phyloP scores from a whole-genome alignment of 2,329 filamentous ascomycete species.

The Clarireedia homoeocarpa region DNA sequence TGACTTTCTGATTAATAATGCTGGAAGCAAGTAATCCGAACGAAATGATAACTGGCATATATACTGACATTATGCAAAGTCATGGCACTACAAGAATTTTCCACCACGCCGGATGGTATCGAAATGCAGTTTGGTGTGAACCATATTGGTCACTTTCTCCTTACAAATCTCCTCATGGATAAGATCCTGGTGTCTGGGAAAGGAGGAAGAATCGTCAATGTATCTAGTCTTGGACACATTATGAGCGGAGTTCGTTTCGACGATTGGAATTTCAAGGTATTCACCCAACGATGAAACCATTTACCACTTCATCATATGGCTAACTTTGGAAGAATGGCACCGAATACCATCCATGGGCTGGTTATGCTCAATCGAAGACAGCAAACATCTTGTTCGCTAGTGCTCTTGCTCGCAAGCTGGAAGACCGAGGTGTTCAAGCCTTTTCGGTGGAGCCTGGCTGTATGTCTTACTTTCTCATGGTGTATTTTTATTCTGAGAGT shows the following conservation, averaged over 20 bases:
- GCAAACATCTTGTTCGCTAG: conserved; percentile 32
- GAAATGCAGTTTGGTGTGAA: conserved; percentile 46
- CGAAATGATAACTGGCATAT: not conserved
- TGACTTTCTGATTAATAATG: conserved; percentile 38
- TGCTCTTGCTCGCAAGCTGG: not conserved
- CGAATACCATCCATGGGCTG: conserved; percentile 28
- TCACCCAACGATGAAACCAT: not conserved
- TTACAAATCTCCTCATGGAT: conserved; percentile 39
- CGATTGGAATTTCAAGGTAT: conserved; percentile 19
- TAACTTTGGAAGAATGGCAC: conserved; percentile 8
- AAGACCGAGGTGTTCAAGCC: conserved; percentile 10
- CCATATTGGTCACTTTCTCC: conserved; percentile 45
- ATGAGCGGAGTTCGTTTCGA: conserved; percentile 30
- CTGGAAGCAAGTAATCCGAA: conserved; percentile 17
- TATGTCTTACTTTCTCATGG: conserved; percentile 11
- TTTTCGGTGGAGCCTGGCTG: conserved; percentile 13
- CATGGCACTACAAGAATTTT: conserved; percentile 31
- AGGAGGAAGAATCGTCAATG: conserved; percentile 16
- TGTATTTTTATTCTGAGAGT: not conserved
- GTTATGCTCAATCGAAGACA: conserved; percentile 37
- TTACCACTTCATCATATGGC: not conserved
- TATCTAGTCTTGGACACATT: conserved; percentile 30
- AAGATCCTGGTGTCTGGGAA: conserved; percentile 5
- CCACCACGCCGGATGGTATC: conserved; percentile 34
- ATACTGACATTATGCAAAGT: conserved; percentile 13